Evolutionary conservation across 2,329 filamentous ascomycete genomes (phyloP), one percentile per base, ranked within the genome.

Genomic region (Myriangium duriaei): DNA sequence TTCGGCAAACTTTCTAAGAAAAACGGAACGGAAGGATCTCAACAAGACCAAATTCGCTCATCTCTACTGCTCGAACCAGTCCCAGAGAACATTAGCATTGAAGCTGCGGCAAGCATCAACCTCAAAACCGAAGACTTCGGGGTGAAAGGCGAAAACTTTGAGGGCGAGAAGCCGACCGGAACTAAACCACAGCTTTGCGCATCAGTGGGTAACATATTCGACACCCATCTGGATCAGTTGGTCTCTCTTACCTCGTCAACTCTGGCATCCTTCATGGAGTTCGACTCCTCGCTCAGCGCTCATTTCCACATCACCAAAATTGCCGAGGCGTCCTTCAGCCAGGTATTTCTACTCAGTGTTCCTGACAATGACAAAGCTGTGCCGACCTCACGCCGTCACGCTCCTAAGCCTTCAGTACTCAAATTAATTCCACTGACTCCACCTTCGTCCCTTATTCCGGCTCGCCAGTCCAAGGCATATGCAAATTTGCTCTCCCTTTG

Each of bases 241-340:
- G n/a, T n/a, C 7, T 26, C 21, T 26, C 21, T 26, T n/a, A 26
- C 21, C 7, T 7, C 7, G 21, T n/a, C 21, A 7, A 26, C 7
- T 7, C 48, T 45, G 43, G 48, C 55, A 1, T 42, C 51, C 5
- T 68, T 68, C 41, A 44, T 51, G 3, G 45, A 53, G n/a, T 68
- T 63, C 62, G 55, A 61, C 11, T 45, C 53, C 4, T 51, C 57
- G 33, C 51, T 68, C 9, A 55, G 58, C 11, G 50, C 54, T 4
- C 54, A 62, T 41, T 69, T 70, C 45, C 51, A 63, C 26, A 63
- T 79, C 29, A 60, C 62, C 6, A 80, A 80, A 47, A 69, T 80
- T 24, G 74, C 74, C 6, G 75, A 80, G 52, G 76, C 76, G 2
- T 76, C 74, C 1, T 80, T 76, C 49, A 73, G 72, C 38, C 74